Conservation (phyloP, 1,284 basidiomycete genomes). For the Schizopora paradoxa region DNA sequence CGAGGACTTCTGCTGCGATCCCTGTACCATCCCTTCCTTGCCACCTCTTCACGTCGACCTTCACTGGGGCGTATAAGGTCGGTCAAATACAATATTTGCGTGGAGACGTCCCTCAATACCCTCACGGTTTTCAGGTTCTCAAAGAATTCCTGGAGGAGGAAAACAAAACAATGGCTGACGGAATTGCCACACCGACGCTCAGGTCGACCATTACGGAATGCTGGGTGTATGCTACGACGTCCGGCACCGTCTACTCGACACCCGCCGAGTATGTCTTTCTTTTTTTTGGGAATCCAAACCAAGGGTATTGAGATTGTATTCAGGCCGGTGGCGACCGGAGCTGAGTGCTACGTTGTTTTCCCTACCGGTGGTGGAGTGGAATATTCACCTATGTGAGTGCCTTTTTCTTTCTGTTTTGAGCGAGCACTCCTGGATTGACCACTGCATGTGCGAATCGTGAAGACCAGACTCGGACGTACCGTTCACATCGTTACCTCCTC, state of each 20-base stretch:
- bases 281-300: not conserved
- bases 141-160: no score
- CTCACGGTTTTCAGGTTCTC: no score
- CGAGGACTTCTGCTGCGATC: no score
- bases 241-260: not conserved
- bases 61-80: no score
- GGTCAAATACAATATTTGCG: no score
- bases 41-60: no score
- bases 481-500: not conserved
- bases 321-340: not conserved
- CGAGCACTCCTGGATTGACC: no score
- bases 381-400: not conserved
- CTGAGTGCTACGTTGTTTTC: not conserved
- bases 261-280: not conserved
- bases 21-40: no score
- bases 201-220: not conserved
- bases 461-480: not conserved
- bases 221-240: not conserved
- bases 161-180: no score
- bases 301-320: not conserved
- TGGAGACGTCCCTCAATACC: no score
- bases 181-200: no score
- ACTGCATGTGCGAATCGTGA: not conserved
- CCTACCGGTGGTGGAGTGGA: not conserved
- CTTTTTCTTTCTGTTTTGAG: not conserved